A percentile compares a stretch with the other conserved stretches of the same genome.
Evolutionary conservation across 163 green algal genomes (phyloP).

Genomic region (Chloromonas sp.): DNA sequence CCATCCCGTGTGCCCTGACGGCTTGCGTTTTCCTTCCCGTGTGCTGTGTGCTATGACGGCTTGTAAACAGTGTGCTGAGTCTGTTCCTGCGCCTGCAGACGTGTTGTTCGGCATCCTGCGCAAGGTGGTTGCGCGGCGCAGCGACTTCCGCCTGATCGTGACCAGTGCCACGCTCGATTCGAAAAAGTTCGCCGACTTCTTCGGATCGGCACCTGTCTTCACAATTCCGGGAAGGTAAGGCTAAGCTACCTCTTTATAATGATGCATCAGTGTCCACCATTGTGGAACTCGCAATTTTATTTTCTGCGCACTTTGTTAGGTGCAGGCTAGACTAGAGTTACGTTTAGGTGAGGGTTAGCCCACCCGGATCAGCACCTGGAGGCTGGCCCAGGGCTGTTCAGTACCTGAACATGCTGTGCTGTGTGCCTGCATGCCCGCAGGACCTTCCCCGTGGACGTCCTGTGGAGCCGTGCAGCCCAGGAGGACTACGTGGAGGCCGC

Average conservation of each 20-base stretch:
- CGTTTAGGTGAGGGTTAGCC: too few relatives aligned
- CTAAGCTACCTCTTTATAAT: too few relatives aligned
- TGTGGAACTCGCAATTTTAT: not conserved
- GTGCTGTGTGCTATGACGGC: too few relatives aligned
- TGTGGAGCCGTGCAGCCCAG: slow-evolving; percentile 82
- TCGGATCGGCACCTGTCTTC: slow-evolving; percentile 85
- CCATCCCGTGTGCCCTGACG: too few relatives aligned
- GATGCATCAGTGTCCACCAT: not conserved
- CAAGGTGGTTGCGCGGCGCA: slow-evolving; percentile 73
- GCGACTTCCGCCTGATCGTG: slow-evolving; percentile 95
- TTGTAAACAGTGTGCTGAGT: too few relatives aligned
- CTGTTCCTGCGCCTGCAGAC: slow-evolving; percentile 65
- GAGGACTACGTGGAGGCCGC: slow-evolving; percentile 96
- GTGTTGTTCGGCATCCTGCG: slow-evolving; percentile 92
- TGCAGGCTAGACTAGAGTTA: not conserved
- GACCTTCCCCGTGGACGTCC: slow-evolving; percentile 93
- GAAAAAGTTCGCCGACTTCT: slow-evolving; percentile 81
- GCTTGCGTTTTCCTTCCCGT: too few relatives aligned
- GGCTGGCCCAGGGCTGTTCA: too few relatives aligned
- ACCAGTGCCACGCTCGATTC: slow-evolving; percentile 91
- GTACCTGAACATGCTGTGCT: too few relatives aligned
- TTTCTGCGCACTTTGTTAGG: not conserved
- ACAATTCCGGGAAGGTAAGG: slow-evolving; percentile 74
- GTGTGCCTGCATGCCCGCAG: slow-evolving; percentile 19
- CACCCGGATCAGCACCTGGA: too few relatives aligned